These are phyloP conservation scores for Sporothrix mexicana DNA, from an alignment of 2,329 filamentous ascomycete species.

Conservation along the genomic window DNA sequence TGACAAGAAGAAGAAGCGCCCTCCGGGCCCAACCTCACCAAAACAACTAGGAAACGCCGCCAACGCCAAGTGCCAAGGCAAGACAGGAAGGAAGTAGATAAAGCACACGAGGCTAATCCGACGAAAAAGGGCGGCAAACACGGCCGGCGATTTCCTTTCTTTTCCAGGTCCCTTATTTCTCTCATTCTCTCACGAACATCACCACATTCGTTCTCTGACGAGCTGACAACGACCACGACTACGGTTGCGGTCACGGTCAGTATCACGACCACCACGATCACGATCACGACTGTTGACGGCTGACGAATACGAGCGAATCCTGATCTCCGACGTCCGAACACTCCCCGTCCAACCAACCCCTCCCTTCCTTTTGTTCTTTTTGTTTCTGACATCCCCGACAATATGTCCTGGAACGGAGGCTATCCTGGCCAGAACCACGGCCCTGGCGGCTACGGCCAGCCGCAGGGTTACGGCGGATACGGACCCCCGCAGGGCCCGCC, in stretches of 20 bases:
- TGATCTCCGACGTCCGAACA: no score
- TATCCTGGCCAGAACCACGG: constrained; percentile 42
- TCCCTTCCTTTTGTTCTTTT: no score
- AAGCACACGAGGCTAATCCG: not conserved
- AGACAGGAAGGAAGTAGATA: not conserved
- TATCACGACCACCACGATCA: not conserved
- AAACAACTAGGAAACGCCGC: not conserved
- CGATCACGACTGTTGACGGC: not conserved
- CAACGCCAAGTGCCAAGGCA: constrained; percentile 19
- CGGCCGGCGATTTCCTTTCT: not conserved
- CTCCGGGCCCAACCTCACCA: not conserved
- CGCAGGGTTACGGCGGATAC: constrained; percentile 22
- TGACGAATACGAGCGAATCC: not conserved
- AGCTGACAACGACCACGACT: not conserved
- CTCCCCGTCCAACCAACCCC: not conserved
- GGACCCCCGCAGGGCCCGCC: constrained; percentile 33
- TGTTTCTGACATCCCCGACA: no score
- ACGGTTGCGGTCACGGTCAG: no score
- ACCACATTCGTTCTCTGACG: no score
- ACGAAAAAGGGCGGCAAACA: not conserved
- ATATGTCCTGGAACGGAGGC: constrained; percentile 34
- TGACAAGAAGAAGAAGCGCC: not conserved
- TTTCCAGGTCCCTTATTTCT: not conserved
- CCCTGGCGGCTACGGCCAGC: constrained; percentile 36
- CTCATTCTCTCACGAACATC: not conserved